Evolutionary conservation across 31 red algal species (phyloP).

Genomic region (Odonthalia washingtoniensis): DNA sequence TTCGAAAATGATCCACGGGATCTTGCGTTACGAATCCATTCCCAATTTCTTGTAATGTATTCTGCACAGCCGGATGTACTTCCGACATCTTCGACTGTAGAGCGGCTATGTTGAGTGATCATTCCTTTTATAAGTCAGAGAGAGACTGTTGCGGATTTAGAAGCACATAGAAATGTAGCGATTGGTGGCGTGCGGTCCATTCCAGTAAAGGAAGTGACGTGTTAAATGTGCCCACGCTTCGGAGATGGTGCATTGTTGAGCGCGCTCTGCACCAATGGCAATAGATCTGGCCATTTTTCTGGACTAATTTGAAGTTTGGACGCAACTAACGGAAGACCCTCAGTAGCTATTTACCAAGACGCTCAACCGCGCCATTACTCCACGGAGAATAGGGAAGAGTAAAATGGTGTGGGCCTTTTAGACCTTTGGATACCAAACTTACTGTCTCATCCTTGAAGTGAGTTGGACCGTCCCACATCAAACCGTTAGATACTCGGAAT

Average conservation of each 20-base stretch:
- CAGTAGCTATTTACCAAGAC: neutral
- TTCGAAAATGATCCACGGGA: neutral
- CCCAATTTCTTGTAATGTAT: neutral
- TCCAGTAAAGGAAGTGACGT: neutral
- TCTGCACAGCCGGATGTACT: neutral
- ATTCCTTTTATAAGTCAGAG: neutral
- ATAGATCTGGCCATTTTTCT: neutral
- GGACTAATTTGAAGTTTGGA: neutral
- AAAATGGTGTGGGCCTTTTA: slow-evolving; percentile 20
- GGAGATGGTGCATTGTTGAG: slow-evolving; percentile 11
- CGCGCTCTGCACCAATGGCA: too few species aligned
- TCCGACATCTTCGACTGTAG: neutral
- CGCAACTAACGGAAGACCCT: neutral
- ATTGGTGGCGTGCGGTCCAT: neutral
- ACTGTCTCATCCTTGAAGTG: slow-evolving; percentile 51
- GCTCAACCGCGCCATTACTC: slow-evolving; percentile 5
- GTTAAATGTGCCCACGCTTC: neutral
- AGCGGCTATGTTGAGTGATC: neutral
- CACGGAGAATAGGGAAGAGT: slow-evolving; percentile 17
- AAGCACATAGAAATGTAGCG: neutral
- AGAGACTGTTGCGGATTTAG: neutral
- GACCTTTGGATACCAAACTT: slow-evolving; percentile 8
- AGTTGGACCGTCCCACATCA: slow-evolving; percentile 35
- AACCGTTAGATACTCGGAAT: slow-evolving; percentile 28
- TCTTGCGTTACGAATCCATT: neutral